Percentiles rank a stretch among this genome's conserved stretches.
Evolutionary conservation across 495 filamentous ascomycete genomes (phyloP).

Genomic region (Neurospora sp.): DNA sequence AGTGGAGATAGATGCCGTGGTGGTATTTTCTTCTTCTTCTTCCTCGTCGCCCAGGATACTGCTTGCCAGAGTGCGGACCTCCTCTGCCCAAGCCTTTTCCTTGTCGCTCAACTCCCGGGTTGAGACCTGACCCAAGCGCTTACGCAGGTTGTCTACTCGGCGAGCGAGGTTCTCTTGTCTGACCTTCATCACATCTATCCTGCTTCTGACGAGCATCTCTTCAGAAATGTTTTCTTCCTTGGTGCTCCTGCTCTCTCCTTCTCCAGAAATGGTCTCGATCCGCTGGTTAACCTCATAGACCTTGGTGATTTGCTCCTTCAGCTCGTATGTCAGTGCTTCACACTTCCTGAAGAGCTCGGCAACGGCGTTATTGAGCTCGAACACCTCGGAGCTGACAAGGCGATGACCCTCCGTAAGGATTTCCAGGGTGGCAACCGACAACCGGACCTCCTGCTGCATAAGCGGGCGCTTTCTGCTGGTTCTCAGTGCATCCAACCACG

Average conservation of each 20-base stretch:
- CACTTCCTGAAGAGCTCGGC: constrained; percentile 75
- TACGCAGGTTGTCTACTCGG: constrained; percentile 53
- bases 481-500: constrained; percentile 51
- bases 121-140: constrained; percentile 45
- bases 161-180: constrained; percentile 48
- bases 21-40: background rate
- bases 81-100: constrained; percentile 56
- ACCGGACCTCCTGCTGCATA: constrained; percentile 59
- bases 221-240: constrained; percentile 30
- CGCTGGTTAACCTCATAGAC: constrained; percentile 55
- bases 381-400: constrained; percentile 62
- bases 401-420: constrained; percentile 69
- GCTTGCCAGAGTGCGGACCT: constrained; percentile 43
- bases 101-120: constrained; percentile 62
- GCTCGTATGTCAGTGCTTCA: constrained; percentile 58
- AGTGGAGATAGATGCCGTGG: constrained; percentile 8
- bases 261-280: constrained; percentile 54
- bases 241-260: constrained; percentile 38
- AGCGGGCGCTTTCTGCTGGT: constrained; percentile 47
- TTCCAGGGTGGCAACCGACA: constrained; percentile 65
- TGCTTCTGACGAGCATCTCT: constrained; percentile 45
- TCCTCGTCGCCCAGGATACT: constrained; percentile 30
- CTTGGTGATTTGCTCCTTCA: constrained; percentile 59
- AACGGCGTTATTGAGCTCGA: constrained; percentile 59
- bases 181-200: constrained; percentile 48